Evolutionary conservation across 129 eudicot species (phyloP).

Genomic region (Flaveria brownii): DNA sequence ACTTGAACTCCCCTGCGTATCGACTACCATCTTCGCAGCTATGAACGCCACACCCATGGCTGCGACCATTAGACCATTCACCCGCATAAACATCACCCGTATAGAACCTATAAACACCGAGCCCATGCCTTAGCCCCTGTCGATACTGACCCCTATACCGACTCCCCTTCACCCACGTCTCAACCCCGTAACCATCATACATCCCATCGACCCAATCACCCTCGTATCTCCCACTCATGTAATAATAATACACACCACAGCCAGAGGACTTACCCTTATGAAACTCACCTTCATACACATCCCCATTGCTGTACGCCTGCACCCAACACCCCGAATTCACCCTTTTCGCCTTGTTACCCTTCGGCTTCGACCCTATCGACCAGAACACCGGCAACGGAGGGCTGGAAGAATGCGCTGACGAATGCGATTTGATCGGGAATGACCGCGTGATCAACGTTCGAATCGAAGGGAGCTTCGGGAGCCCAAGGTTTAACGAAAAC

Average conservation of each 20-base stretch:
- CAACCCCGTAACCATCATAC: slow-evolving; percentile 44
- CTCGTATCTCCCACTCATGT: slow-evolving; percentile 40
- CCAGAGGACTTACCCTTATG: slow-evolving; percentile 44
- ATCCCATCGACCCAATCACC: slow-evolving; percentile 42
- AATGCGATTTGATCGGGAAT: slow-evolving; percentile 24
- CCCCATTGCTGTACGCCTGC: slow-evolving; percentile 42
- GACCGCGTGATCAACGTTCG: slow-evolving; percentile 29
- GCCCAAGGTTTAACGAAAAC: slow-evolving; percentile 39
- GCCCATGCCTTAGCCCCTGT: slow-evolving; percentile 41
- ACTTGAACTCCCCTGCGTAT: slow-evolving; percentile 33
- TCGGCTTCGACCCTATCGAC: slow-evolving; percentile 40
- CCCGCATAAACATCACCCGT: slow-evolving; percentile 45
- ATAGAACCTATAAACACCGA: slow-evolving; percentile 37
- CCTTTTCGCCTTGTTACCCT: slow-evolving; percentile 25
- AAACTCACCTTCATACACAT: slow-evolving; percentile 43
- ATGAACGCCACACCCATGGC: slow-evolving; percentile 39
- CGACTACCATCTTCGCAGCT: slow-evolving; percentile 39
- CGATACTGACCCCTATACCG: slow-evolving; percentile 40
- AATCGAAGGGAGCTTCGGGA: slow-evolving; percentile 39
- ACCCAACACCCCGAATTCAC: slow-evolving; percentile 44
- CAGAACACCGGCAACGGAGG: slow-evolving; percentile 42
- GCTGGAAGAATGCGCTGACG: slow-evolving; percentile 27
- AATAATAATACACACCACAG: slow-evolving; percentile 41
- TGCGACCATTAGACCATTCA: slow-evolving; percentile 43
- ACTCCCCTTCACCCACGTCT: slow-evolving; percentile 44